Evolutionary conservation across 148 eudicot genomes (phyloP).

Genomic region (Pharnaceum exiguum): DNA sequence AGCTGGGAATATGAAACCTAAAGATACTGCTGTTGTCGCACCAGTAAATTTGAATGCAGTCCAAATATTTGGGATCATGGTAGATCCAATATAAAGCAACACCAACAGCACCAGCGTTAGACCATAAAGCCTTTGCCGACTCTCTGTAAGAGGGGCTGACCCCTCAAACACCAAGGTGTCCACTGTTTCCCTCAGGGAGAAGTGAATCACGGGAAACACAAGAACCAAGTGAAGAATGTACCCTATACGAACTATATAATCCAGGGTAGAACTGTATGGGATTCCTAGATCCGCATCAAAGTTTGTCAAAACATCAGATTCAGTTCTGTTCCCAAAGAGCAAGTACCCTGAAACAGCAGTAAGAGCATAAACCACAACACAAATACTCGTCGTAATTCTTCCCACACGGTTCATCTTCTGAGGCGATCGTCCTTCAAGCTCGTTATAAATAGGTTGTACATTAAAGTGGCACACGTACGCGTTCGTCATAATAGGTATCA

Average conservation of each 20-base stretch:
- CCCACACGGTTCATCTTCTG: constrained; percentile 86
- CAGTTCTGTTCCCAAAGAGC: constrained; percentile 79
- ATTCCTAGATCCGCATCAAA: constrained; percentile 84
- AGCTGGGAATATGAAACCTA: constrained; percentile 86
- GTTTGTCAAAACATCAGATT: constrained; percentile 79
- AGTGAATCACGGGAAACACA: constrained; percentile 94
- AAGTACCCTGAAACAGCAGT: constrained; percentile 84
- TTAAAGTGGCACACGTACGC: constrained; percentile 95
- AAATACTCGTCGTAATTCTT: constrained; percentile 66
- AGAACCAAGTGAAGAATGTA: constrained; percentile 83
- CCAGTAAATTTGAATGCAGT: constrained; percentile 95
- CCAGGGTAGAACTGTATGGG: constrained; percentile 57
- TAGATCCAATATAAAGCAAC: constrained; percentile 68
- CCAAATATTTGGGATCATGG: constrained; percentile 93
- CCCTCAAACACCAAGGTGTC: constrained; percentile 60
- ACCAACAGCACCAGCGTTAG: constrained; percentile 54
- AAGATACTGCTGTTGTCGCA: constrained; percentile 92
- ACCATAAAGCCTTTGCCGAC: constrained; percentile 57
- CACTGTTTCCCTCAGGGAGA: constrained; percentile 85
- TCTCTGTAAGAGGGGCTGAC: constrained; percentile 60
- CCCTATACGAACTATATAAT: constrained; percentile 81
- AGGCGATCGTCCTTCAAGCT: constrained; percentile 73
- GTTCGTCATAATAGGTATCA: constrained; percentile 91
- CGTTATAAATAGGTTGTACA: constrained; percentile 92
- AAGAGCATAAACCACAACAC: constrained; percentile 67